Evolutionary conservation across 192 early-diverging fungal genomes (phyloP).

Genomic region (Chytriomyces hyalinus): DNA sequence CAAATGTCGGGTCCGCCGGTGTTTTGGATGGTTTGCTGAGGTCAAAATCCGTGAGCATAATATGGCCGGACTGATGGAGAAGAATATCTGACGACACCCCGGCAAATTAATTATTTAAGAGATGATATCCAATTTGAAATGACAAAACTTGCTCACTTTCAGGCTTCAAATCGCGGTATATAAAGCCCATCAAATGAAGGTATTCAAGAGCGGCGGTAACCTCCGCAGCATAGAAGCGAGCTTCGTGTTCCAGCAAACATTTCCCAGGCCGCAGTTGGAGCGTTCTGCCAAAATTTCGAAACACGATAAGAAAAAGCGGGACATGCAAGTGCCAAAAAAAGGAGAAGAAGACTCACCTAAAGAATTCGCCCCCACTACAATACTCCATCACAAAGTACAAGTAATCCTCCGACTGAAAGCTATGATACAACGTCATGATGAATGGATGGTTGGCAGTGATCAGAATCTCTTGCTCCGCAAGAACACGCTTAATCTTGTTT

Average conservation of each 20-base stretch:
- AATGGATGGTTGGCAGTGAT: slow-evolving; percentile 87
- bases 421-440: slow-evolving; percentile 89
- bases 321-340: not conserved
- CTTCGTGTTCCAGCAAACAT: slow-evolving; percentile 86
- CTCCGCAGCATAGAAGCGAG: slow-evolving; percentile 97
- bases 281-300: slow-evolving; percentile 37
- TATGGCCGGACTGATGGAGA: slow-evolving; percentile 93
- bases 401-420: slow-evolving; percentile 84
- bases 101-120: slow-evolving; percentile 17
- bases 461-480: slow-evolving; percentile 95
- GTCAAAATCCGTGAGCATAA: slow-evolving; percentile 99
- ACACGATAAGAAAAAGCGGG: slow-evolving; percentile 10
- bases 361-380: slow-evolving; percentile 89
- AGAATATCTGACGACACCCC: slow-evolving; percentile 64
- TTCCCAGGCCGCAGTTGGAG: slow-evolving; percentile 89
- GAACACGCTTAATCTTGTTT: slow-evolving; percentile 96
- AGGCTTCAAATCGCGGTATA: slow-evolving; percentile 98
- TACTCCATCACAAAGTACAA: slow-evolving; percentile 92
- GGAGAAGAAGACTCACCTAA: slow-evolving; percentile 49
- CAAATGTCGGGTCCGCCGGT: slow-evolving; percentile 70
- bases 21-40: slow-evolving; percentile 91
- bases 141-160: slow-evolving; percentile 72
- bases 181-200: slow-evolving; percentile 93
- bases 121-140: slow-evolving; percentile 19
- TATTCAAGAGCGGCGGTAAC: slow-evolving; percentile 95